A percentile compares a stretch with the other conserved stretches of the same genome.
Conservation (phyloP, 352 stramenopile species). For the Pythium brachiatum region DNA sequence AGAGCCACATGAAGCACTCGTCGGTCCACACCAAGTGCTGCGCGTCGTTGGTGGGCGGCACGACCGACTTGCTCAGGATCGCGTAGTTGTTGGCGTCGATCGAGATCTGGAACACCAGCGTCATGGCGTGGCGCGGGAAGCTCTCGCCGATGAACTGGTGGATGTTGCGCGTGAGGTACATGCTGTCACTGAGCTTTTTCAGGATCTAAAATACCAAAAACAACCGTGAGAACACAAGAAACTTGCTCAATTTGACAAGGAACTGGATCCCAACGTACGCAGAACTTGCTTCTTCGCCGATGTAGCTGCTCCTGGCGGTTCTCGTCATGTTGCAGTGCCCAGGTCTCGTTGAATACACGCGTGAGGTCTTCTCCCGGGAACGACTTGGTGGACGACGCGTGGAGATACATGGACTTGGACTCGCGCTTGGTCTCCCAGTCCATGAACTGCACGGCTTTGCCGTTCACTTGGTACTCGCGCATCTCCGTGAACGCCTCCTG, state of each 20-base stretch:
- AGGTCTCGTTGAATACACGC: constrained; percentile 77
- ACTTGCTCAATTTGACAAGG: not conserved
- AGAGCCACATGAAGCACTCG: constrained; percentile 87
- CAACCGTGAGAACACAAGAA: not conserved
- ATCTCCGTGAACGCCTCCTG: constrained; percentile 78
- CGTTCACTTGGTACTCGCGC: constrained; percentile 78
- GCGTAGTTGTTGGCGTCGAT: constrained; percentile 81
- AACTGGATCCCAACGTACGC: constrained; percentile 41
- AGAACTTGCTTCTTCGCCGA: constrained; percentile 79
- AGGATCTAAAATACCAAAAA: constrained; percentile 45
- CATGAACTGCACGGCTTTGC: constrained; percentile 60
- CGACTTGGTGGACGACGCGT: constrained; percentile 70
- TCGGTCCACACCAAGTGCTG: constrained; percentile 88
- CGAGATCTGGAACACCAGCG: constrained; percentile 74
- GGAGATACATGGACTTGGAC: constrained; percentile 86
- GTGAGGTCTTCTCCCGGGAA: constrained; percentile 72
- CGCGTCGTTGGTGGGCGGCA: constrained; percentile 72
- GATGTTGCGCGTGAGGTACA: constrained; percentile 85
- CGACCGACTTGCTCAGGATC: constrained; percentile 81
- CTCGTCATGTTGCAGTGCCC: constrained; percentile 74
- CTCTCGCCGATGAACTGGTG: constrained; percentile 87
- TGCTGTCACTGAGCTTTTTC: constrained; percentile 84
- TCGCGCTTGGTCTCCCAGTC: constrained; percentile 80
- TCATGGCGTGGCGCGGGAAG: constrained; percentile 83
- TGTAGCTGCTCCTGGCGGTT: constrained; percentile 67